Base-by-base conservation (phyloP, 2,329 filamentous ascomycete genomes). In the Blastomyces gilchristii region DNA sequence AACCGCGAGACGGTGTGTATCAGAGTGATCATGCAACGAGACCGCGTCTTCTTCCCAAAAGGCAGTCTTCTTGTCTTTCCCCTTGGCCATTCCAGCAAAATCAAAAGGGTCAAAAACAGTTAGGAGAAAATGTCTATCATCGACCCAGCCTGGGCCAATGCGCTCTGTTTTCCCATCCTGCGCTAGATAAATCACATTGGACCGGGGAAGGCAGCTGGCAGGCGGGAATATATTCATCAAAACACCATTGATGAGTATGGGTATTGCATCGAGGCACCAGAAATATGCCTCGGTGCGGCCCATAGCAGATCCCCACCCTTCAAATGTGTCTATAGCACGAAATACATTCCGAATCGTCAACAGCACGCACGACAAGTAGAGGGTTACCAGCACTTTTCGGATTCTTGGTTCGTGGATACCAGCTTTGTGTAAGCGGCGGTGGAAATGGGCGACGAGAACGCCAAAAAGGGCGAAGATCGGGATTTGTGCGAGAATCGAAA, bases 171-270 rank as follows among this genome's bases (percentile, higher is more conserved):
- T 74, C 0, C 82, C 82, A 68, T 84, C 81, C 14, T 71, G 66
- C 5, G 78, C 76, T 1, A 84, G 72, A 64, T 82, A 85, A 5
- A 81, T 73, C 47, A 79, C 80, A 66, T 80, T 79, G 2, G 78
- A 79, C 6, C 70, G 71, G 0, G 82, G 82, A 7, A 84, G 71
- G 37, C 75, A 78, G 43, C 73, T 76, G 47, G 80, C 81, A 0
- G 82, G 82, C 62, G 82, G 81, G 57, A 76, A 81, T 25, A 80
- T 62, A 64, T 82, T 82, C n/a, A 83, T 72, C 60, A 84, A 66
- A 4, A 76, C 74, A 14, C 78, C 80, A 65, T 82, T 83, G 58
- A 76, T 65, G 22, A 81, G 78, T 77, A 84, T 83, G 60, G 82
- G 76, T 2, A 73, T 69, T 4, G 76, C 77, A 66, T 84, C 82